phyloP scores from a whole-genome alignment of 495 filamentous ascomycete genomes.

The Aspergillus bridgeri region DNA sequence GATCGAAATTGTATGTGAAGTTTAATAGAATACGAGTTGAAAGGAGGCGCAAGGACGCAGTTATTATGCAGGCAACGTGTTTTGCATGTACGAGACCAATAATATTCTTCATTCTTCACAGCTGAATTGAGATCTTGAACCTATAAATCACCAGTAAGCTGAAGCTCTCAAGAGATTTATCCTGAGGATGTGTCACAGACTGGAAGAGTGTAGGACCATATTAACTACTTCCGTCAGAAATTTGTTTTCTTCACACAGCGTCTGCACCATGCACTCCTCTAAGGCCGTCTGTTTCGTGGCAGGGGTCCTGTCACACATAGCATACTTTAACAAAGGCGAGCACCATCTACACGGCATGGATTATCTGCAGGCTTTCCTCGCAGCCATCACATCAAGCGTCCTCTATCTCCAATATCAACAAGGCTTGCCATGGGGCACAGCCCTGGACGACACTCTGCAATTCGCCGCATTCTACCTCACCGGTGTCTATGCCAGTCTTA shows the following conservation, averaged over 20 bases:
- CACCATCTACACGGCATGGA: slow-evolving; percentile 10
- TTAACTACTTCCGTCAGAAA: too few species aligned
- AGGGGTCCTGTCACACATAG: neutral
- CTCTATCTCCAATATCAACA: neutral
- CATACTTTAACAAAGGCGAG: slow-evolving; percentile 18
- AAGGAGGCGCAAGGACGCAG: too few species aligned
- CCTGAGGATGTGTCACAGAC: too few species aligned
- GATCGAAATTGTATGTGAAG: too few species aligned
- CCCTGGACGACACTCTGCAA: neutral
- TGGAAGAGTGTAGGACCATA: too few species aligned
- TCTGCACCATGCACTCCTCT: neutral
- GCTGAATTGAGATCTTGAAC: too few species aligned
- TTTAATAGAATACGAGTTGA: too few species aligned
- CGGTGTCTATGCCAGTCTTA: slow-evolving; percentile 21
- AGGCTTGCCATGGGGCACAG: neutral
- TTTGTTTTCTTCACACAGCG: neutral
- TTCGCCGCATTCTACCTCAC: neutral
- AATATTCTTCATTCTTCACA: too few species aligned
- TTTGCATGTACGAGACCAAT: too few species aligned
- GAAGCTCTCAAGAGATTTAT: too few species aligned
- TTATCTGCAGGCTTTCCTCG: slow-evolving; percentile 2
- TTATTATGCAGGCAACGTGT: too few species aligned
- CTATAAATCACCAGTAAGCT: too few species aligned
- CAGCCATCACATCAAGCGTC: neutral
- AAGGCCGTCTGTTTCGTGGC: neutral